Conservation (phyloP, 78 protist genomes). For the Dictyostelium citrinum region DNA sequence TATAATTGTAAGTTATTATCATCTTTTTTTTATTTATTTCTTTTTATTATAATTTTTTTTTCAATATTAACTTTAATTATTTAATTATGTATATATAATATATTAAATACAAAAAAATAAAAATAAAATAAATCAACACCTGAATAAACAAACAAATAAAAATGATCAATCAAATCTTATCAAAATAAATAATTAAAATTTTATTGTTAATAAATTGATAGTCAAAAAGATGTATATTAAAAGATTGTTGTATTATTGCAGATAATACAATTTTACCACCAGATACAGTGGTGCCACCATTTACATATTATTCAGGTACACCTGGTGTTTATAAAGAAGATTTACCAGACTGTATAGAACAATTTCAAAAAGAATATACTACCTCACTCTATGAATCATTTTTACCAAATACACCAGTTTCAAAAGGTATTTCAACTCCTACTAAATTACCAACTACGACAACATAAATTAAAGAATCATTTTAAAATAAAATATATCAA, state of each 20-base stretch:
- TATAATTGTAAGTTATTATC: conserved; percentile 65
- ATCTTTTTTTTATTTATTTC: too few species aligned
- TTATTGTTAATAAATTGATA: not conserved
- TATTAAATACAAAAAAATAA: not conserved
- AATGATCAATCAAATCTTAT: too few species aligned
- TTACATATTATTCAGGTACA: conserved; percentile 33
- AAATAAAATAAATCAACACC: not conserved
- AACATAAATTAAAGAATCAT: not conserved
- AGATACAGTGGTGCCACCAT: conserved; percentile 76
- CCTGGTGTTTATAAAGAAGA: conserved; percentile 65
- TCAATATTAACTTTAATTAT: too few species aligned
- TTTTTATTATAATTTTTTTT: too few species aligned
- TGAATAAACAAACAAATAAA: not conserved
- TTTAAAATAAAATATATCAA: not conserved
- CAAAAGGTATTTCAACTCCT: not conserved
- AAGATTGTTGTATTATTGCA: conserved; percentile 69
- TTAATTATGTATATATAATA: too few species aligned
- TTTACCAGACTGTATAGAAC: conserved; percentile 57
- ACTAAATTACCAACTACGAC: not conserved
- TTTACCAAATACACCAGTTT: conserved; percentile 1
- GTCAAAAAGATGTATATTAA: conserved; percentile 79
- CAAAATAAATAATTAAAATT: not conserved
- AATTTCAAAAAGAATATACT: conserved; percentile 52
- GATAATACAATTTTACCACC: conserved; percentile 66
- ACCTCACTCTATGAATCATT: conserved; percentile 39